These are phyloP conservation scores for Xanthoconium separans DNA, from an alignment of 1,284 basidiomycete genomes.

Conservation along the genomic window DNA sequence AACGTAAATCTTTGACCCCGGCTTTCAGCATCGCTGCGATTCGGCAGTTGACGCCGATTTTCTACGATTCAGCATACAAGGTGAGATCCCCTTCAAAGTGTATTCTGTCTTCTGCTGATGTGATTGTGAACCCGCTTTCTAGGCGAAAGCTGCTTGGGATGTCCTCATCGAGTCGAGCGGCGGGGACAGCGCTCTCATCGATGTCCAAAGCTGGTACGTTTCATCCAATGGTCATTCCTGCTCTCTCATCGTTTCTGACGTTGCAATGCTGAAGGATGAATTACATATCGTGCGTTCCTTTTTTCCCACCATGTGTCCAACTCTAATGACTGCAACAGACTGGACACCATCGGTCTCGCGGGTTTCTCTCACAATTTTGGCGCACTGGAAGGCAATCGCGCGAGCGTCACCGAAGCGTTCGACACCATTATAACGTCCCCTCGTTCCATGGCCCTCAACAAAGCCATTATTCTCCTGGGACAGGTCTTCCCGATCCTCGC, in stretches of 20 bases:
- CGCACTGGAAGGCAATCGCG: conserved; percentile 39
- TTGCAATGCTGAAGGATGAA: conserved; percentile 40
- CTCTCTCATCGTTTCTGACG: background rate
- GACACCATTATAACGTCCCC: background rate
- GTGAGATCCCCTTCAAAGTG: conserved; percentile 24
- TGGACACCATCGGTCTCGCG: conserved; percentile 38
- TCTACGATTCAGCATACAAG: conserved; percentile 43
- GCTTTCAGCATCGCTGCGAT: conserved; percentile 7
- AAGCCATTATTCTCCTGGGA: conserved; percentile 13
- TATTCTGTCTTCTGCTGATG: background rate
- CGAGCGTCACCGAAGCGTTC: background rate
- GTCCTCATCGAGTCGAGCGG: conserved; percentile 37
- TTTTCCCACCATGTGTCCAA: background rate
- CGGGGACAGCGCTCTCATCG: conserved; percentile 38
- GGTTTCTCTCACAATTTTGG: conserved; percentile 44
- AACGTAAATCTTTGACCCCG: conserved; percentile 30
- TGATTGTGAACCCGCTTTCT: background rate
- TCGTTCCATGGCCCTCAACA: background rate
- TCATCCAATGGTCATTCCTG: background rate
- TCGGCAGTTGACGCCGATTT: conserved; percentile 7
- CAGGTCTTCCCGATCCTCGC: background rate
- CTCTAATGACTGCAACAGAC: conserved; percentile 32
- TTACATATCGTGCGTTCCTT: conserved; percentile 39
- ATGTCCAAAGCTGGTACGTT: conserved; percentile 42
- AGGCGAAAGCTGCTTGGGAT: conserved; percentile 52